Percentiles rank a stretch among this genome's conserved stretches.
These are phyloP conservation scores for Recurvomyces mirabilis DNA, from an alignment of 495 filamentous ascomycete species.

Conservation along the genomic window DNA sequence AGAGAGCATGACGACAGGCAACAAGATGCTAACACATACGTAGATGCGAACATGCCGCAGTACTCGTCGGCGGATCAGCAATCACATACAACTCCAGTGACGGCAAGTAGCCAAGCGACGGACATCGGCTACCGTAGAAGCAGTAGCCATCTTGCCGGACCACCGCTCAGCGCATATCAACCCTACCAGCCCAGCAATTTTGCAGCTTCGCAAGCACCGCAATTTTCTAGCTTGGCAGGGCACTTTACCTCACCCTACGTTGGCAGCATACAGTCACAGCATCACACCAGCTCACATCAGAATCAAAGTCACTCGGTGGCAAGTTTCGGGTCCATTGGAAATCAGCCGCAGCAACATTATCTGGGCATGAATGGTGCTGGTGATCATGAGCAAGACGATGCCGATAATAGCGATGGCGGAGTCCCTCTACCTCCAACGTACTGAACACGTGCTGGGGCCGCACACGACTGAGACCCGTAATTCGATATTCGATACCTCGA, in stretches of 20 bases:
- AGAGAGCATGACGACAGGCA: too few species aligned
- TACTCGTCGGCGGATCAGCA: neutral
- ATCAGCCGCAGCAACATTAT: constrained; percentile 10
- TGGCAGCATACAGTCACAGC: neutral
- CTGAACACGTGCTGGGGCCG: neutral
- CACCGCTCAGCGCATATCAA: constrained; percentile 5
- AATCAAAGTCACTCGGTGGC: neutral
- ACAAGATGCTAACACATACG: too few species aligned
- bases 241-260: neutral
- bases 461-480: neutral
- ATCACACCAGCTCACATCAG: neutral
- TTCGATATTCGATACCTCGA: too few species aligned
- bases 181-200: constrained; percentile 4
- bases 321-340: neutral
- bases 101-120: too few species aligned
- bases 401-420: constrained; percentile 13
- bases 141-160: constrained; percentile 14
- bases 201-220: constrained; percentile 6
- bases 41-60: constrained; percentile 23
- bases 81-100: too few species aligned
- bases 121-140: constrained; percentile 14
- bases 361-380: neutral
- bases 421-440: constrained; percentile 9
- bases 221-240: constrained; percentile 7
- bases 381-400: constrained; percentile 3